These are phyloP conservation scores for Metarhizium anisopliae DNA, from an alignment of 2,329 filamentous ascomycete genomes.

Conservation along the genomic window DNA sequence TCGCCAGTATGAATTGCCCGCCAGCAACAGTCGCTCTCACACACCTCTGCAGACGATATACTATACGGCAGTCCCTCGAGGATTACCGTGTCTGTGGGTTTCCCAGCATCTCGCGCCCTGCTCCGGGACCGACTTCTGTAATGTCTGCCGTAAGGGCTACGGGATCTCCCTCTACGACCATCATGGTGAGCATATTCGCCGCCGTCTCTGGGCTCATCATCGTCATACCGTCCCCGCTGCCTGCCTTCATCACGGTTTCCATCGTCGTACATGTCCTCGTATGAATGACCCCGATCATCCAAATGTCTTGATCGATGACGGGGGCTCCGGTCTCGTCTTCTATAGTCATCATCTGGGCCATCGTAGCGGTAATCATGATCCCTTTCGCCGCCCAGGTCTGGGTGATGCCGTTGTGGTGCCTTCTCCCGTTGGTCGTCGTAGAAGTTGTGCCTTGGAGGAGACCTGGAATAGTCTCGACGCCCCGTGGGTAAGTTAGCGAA, in stretches of 20 bases:
- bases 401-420: constrained; percentile 15
- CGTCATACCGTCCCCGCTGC: constrained; percentile 11
- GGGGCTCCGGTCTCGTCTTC: constrained; percentile 12
- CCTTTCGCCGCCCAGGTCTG: constrained; percentile 16
- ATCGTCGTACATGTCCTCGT: constrained; percentile 31
- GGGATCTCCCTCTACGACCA: constrained; percentile 11
- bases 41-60: constrained; percentile 42
- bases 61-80: constrained; percentile 43
- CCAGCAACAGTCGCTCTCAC: neutral
- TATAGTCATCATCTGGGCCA: constrained; percentile 19
- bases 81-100: constrained; percentile 42
- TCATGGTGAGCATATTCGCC: constrained; percentile 1
- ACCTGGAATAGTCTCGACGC: constrained; percentile 34
- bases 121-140: constrained; percentile 25
- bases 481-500: constrained; percentile 37
- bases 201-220: constrained; percentile 11
- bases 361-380: constrained; percentile 16
- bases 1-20: neutral
- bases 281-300: constrained; percentile 20
- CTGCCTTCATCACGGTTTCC: constrained; percentile 17
- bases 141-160: constrained; percentile 17
- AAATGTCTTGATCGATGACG: constrained; percentile 17
- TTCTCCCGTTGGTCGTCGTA: constrained; percentile 24
- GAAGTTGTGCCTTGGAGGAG: constrained; percentile 30
- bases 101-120: constrained; percentile 27